phyloP scores from a whole-genome alignment of 257 asterid species.

The Ehretia macrophylla region DNA sequence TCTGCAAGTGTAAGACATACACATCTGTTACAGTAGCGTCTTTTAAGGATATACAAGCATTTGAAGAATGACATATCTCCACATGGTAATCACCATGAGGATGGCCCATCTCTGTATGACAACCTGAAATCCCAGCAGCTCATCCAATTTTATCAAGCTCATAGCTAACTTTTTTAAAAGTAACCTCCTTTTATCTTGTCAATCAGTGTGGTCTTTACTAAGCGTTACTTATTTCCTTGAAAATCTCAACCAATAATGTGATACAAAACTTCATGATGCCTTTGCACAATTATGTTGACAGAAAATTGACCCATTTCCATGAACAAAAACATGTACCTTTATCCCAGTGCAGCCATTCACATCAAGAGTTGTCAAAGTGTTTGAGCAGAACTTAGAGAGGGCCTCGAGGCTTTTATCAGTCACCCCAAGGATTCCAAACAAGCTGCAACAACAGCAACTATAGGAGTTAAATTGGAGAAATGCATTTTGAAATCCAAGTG shows the following conservation, averaged over 20 bases:
- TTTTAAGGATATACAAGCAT: background rate
- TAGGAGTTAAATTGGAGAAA: background rate
- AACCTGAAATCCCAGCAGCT: background rate
- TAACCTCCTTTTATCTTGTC: no score
- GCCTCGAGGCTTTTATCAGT: constrained; percentile 76
- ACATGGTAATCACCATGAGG: background rate
- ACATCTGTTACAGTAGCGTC: background rate
- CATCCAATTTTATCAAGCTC: no score
- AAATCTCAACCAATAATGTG: background rate
- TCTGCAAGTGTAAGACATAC: constrained; percentile 20
- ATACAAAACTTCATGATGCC: background rate
- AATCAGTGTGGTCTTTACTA: no score
- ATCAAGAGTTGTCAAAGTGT: constrained; percentile 73
- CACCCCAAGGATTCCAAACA: constrained; percentile 95
- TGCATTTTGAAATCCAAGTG: background rate
- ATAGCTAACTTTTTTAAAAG: no score
- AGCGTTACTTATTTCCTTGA: background rate
- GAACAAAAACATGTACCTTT: constrained; percentile 37
- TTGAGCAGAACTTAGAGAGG: constrained; percentile 56
- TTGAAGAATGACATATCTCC: background rate
- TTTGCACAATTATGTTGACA: background rate
- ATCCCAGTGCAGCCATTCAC: constrained; percentile 91
- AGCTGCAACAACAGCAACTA: constrained; percentile 41
- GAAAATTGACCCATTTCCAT: background rate
- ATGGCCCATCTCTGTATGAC: background rate